Evolutionary conservation across 495 filamentous ascomycete genomes (phyloP), one percentile per base, ranked within the genome.

Genomic region (Mytilinidion resinicola): DNA sequence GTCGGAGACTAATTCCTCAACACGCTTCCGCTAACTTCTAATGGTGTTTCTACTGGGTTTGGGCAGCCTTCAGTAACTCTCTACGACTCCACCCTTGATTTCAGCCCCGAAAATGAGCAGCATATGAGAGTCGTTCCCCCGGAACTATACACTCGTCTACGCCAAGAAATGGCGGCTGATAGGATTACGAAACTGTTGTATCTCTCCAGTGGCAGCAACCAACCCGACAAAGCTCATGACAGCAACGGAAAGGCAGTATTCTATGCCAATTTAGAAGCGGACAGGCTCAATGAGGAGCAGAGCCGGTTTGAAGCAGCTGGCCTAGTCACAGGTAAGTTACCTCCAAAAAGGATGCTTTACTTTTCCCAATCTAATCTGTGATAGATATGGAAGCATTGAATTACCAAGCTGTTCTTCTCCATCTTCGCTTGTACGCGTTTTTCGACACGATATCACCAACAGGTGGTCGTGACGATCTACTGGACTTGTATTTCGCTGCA

Each of bases 11-110:
- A 12, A 8, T 46, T 56, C 6, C 21, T n/a, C 12, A 3, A 39
- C 35, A 53, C 56, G 55, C 33, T 62, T 20, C 51, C 4, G 54
- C 54, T 75, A 55, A 74, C 49, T 15, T 53, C 8, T n/a, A 33
- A 17, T 49, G 88, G 86, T 53, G 85, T 95, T 56, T 87, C 89
- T 9, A 96, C 91, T 8, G 91, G 90, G 14, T 90, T 95, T 69
- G 91, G 91, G 36, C 91, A 95, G 67, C 91, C 91, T 6, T 86
- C 91, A 1, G 85, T 87, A n/a, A 91, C 87, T 6, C 68, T 91
- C 11, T 96, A 93, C 66, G 90, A 95, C 70, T 92, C 88, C 84
- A 91, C 90, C 0, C 69, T 95, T 0, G 80, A 82, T 2, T 66
- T 66, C 39, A 55, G 39, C 41, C 47, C 37, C 15, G 63, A 66